Conservation (phyloP, 2,329 filamentous ascomycete genomes). For the Botryosphaeria dothidea region DNA sequence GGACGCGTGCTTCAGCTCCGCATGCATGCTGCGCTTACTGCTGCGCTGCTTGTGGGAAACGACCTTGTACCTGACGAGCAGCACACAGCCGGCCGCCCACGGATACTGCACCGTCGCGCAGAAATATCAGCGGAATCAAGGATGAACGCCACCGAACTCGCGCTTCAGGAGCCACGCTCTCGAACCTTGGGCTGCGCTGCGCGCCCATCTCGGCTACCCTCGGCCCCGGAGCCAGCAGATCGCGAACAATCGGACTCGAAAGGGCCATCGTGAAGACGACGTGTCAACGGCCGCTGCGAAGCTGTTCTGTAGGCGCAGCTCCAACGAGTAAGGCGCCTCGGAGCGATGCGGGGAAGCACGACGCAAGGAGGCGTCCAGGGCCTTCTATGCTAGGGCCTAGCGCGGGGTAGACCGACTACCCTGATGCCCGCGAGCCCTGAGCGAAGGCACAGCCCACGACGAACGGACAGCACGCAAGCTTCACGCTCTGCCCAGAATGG, state of each 20-base stretch:
- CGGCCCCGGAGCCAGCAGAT: not conserved
- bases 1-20: too few relatives aligned
- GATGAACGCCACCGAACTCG: not conserved
- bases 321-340: constrained; percentile 12
- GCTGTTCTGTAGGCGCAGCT: constrained; percentile 15
- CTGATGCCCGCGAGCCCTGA: constrained; percentile 6
- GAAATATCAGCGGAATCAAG: not conserved
- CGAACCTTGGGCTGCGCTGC: not conserved
- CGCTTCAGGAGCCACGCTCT: constrained; percentile 4
- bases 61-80: not conserved
- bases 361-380: constrained; percentile 12
- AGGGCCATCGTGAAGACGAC: constrained; percentile 4
- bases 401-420: constrained; percentile 15
- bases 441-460: not conserved
- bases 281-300: constrained; percentile 6
- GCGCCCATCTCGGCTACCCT: constrained; percentile 8
- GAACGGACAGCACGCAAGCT: constrained; percentile 1
- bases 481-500: constrained; percentile 11
- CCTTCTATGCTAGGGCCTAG: not conserved
- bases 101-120: constrained; percentile 1
- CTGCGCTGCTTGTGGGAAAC: not conserved
- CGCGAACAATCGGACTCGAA: constrained; percentile 5
- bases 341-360: constrained; percentile 13
- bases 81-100: constrained; percentile 8
- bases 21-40: not conserved